Evolutionary conservation across 2,329 filamentous ascomycete genomes (phyloP).

Genomic region (Aurifilum marmelostoma): DNA sequence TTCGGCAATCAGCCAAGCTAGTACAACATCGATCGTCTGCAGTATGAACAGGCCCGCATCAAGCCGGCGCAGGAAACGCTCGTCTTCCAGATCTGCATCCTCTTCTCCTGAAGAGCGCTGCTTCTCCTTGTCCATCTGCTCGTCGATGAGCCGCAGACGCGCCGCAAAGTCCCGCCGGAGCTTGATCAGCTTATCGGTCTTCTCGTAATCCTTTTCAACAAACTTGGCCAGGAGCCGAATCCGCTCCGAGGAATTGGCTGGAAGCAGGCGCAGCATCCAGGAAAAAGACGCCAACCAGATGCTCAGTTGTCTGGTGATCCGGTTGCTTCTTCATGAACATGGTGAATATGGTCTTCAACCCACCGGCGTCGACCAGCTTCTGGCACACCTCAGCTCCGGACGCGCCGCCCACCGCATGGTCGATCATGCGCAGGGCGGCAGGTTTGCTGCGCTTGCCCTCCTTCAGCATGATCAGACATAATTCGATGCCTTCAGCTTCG

Average conservation of each 20-base stretch:
- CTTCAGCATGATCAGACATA: constrained; percentile 88
- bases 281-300: constrained; percentile 85
- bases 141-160: constrained; percentile 65
- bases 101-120: constrained; percentile 51
- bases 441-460: constrained; percentile 83
- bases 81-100: constrained; percentile 66
- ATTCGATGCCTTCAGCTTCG: constrained; percentile 88
- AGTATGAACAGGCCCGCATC: constrained; percentile 85
- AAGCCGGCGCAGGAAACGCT: constrained; percentile 74
- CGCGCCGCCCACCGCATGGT: constrained; percentile 73
- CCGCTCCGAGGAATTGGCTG: constrained; percentile 74
- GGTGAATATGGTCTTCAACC: constrained; percentile 82
- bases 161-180: constrained; percentile 72
- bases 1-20: constrained; percentile 92
- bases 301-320: constrained; percentile 68
- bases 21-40: constrained; percentile 79
- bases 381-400: constrained; percentile 64
- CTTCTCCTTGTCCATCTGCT: constrained; percentile 61
- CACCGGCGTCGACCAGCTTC: constrained; percentile 78
- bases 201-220: constrained; percentile 91
- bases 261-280: constrained; percentile 77
- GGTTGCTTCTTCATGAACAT: constrained; percentile 83
- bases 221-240: constrained; percentile 92
- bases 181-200: constrained; percentile 72
- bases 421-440: constrained; percentile 78